phyloP scores from a whole-genome alignment of 1,139 yeast species.

The Casaregolazyma lundiana region DNA sequence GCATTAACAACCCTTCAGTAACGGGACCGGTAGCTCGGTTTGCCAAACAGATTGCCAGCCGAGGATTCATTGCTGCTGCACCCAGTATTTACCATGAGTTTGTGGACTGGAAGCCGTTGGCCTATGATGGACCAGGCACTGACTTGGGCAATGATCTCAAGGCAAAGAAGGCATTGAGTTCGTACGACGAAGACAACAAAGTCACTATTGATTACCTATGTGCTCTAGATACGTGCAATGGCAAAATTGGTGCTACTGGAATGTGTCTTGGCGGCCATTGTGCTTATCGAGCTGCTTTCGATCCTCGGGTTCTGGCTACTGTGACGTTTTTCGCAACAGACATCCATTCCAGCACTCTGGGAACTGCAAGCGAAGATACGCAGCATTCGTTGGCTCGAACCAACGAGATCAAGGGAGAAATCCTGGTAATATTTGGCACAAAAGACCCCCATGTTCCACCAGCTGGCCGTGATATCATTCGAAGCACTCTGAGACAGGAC shows the following conservation, averaged over 20 bases:
- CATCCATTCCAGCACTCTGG: slow-evolving; percentile 62
- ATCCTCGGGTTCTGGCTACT: slow-evolving; percentile 59
- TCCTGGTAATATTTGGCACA: slow-evolving; percentile 69
- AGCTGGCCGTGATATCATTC: slow-evolving; percentile 68
- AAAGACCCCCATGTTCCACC: slow-evolving; percentile 78
- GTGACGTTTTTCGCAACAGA: slow-evolving; percentile 82
- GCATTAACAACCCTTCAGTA: slow-evolving; percentile 12
- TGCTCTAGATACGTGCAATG: slow-evolving; percentile 59
- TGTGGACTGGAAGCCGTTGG: slow-evolving; percentile 55
- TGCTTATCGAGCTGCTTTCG: slow-evolving; percentile 70
- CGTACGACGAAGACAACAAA: slow-evolving; percentile 72
- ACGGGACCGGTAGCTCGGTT: slow-evolving; percentile 69
- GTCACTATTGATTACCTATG: slow-evolving; percentile 60
- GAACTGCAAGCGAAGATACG: slow-evolving; percentile 55
- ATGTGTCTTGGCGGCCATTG: slow-evolving; percentile 87
- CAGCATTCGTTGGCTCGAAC: slow-evolving; percentile 53
- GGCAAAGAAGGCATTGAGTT: slow-evolving; percentile 58
- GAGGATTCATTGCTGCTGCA: slow-evolving; percentile 71
- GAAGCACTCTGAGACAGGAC: slow-evolving; percentile 55
- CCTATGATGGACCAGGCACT: slow-evolving; percentile 70
- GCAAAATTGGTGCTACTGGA: slow-evolving; percentile 76
- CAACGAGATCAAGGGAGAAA: slow-evolving; percentile 40
- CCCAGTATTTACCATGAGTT: slow-evolving; percentile 80
- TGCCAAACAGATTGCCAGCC: slow-evolving; percentile 74
- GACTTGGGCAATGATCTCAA: slow-evolving; percentile 70